Base-by-base conservation (phyloP, 768 basidiomycete genomes). In the Lentinus tigrinus region DNA sequence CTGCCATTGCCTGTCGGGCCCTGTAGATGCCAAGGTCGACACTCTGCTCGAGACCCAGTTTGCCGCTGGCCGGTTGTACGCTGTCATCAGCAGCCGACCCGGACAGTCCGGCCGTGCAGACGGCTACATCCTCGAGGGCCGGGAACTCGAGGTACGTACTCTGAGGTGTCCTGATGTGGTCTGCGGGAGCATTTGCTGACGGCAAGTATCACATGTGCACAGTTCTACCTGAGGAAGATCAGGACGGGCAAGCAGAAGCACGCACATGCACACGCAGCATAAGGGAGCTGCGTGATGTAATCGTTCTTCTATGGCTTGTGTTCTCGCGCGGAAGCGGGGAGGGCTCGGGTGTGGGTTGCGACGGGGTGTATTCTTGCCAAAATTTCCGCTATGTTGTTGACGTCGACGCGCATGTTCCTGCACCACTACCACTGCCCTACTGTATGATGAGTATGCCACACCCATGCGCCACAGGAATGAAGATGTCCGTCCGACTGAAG, bases 51-150 rank as follows among this genome's bases (percentile, higher is more conserved):
- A 96, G 76, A 69, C 81, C 44, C 95, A 96, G 71, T 97, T 98
- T 70, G 81, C 85, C 67, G 92, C 95, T 72, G 95, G 97, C 75
- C 95, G 97, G 75, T 84, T 99, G 63, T 95, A 98, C 72, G 97
- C 97, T 63, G 70, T 80, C 67, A 89, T 99, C 75, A 87, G 94
- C 58, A 95, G 93, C 74, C 88, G 97, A 74, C 97, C 97, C 56
- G 97, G 97, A 39, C 97, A 99, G 76, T 91, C 87, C 55, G 97
- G 97, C 27, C 94, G 97, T 65, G 87, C 90, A 56, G 97, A 99
- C 74, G 97, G 97, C 52, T 98, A 98, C 78, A 80, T 99, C 63
- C 85, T 99, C 53, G 97, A 99, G 81, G 97, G 97, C 71, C 95
- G 93, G 79, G 97, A 99, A 75, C 87, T 98, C 55, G 95, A 98